Evolutionary conservation across 2,329 filamentous ascomycete species (phyloP), one percentile per base, ranked within the genome.

Genomic region (Aspergillus spinulosporus): DNA sequence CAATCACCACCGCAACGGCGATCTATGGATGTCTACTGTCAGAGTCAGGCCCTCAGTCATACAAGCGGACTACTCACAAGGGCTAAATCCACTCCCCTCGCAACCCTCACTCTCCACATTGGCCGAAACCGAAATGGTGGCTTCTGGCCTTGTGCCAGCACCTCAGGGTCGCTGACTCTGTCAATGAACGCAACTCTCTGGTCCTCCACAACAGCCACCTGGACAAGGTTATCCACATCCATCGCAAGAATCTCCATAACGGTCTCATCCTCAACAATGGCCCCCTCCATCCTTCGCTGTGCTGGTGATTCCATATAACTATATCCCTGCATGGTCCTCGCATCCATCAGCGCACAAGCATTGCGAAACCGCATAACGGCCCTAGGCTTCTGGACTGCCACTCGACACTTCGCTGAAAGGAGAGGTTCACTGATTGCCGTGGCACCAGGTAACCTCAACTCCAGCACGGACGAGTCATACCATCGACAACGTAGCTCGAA

Each of bases 51-150:
- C 9, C 21, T 12, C 15, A 39, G 46, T 9, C 4, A 34, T 14
- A 28, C 21, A 21, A 12, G 28, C 29, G 12, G 9, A 5, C 11
- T 5, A 59, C 59, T 43, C 36, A 62, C 60, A 48, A 62, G 14
- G n/a, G 58, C 55, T 15, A 63, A 36, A 54, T 63, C 61, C 37
- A 63, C 54, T 2, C 61, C 58, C 31, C 42, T 28, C 5, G 59
- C 58, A 53, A 63, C 47, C 8, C 50, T 53, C n/a, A 60, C 58
- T 14, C 36, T 58, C 61, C 61, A 63, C 47, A 54, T 59, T 0
- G 61, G 59, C 15, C 61, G 54, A 31, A 59, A 58, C 2, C 59
- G 56, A 53, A 60, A 63, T 29, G 58, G 59, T n/a, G 57, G 56
- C 44, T 54, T 56, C 31, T 62, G 61, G 2, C 61, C 61, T 47